phyloP scores from a whole-genome alignment of 352 stramenopile genomes.

The Paralagenidium karlingii region DNA sequence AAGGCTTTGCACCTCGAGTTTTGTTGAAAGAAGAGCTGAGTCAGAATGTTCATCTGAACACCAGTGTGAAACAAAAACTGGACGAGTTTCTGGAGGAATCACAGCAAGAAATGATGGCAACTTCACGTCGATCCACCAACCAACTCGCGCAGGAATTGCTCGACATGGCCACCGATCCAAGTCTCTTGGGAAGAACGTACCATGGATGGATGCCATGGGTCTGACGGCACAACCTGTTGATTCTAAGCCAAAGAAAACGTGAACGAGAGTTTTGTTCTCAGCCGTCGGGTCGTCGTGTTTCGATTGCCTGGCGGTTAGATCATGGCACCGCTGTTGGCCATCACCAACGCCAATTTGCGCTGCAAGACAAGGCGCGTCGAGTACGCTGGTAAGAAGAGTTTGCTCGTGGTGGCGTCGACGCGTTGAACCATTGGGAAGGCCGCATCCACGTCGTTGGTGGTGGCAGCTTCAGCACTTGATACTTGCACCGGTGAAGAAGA shows the following conservation, averaged over 20 bases:
- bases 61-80: constrained; percentile 28
- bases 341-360: constrained; percentile 46
- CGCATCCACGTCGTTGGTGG: constrained; percentile 30
- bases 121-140: constrained; percentile 1
- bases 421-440: constrained; percentile 42
- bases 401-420: constrained; percentile 10
- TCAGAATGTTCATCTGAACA: constrained; percentile 51
- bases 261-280: not conserved
- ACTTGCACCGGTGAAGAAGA: constrained; percentile 20
- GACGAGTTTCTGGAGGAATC: constrained; percentile 52
- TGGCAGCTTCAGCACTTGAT: constrained; percentile 19
- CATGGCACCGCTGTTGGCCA: constrained; percentile 14
- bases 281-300: not conserved
- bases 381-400: constrained; percentile 50
- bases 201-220: constrained; percentile 79
- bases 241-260: not conserved
- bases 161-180: constrained; percentile 59
- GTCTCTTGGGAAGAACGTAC: constrained; percentile 70
- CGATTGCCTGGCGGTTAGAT: not conserved
- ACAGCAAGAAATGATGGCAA: constrained; percentile 8
- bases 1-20: constrained; percentile 47
- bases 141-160: constrained; percentile 77
- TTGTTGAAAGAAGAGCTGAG: constrained; percentile 62
- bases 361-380: constrained; percentile 25
- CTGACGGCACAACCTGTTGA: constrained; percentile 8